Evolutionary conservation across 1,284 basidiomycete genomes (phyloP), one percentile per base, ranked within the genome.

Genomic region (Moniliella sp.): DNA sequence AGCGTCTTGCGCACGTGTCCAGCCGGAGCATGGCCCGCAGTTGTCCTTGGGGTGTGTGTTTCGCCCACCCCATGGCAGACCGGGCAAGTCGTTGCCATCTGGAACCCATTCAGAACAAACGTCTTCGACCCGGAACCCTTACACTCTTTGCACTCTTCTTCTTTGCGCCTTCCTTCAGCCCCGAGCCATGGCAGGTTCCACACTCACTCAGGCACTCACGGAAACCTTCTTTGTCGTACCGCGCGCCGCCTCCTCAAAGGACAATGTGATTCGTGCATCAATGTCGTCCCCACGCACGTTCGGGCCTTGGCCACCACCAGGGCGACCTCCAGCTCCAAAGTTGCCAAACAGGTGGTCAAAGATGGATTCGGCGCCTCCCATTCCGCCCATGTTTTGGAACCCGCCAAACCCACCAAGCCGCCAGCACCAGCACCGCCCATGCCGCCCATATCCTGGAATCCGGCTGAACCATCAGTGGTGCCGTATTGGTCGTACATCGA

Each of bases 401-500:
- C n/a, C n/a, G n/a, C n/a, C n/a, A n/a, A n/a, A n/a, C n/a, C n/a
- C n/a, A n/a, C n/a, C n/a, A n/a, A n/a, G n/a, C n/a, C n/a, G n/a
- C n/a, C n/a, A n/a, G n/a, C n/a, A n/a, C 78, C 75, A 26, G 50
- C 47, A 3, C 45, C 46, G 14, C 37, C 38, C 33, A 35, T 37
- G 40, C 60, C 61, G 25, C 60, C 61, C 35, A 63, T 62, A 15
- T 84, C 76, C 65, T 93, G 80, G 63, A 94, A 97, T 28, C 84
- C 51, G 30, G 76, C 77, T 56, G 91, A 77, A 40, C 82, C 78
- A 8, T 88, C 84, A 19, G 84, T 78, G n/a, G 83, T 65, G 17
- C 91, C 91, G 62, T 81, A 97, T 58, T 78, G 74, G 63, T 97
- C 88, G 56, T 78, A 99, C n/a, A 76, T 72, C 13, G 76, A 71